Percentiles rank a stretch among this genome's conserved stretches.
Conservation (phyloP, 768 basidiomycete genomes). For the Auriscalpium vulgare region DNA sequence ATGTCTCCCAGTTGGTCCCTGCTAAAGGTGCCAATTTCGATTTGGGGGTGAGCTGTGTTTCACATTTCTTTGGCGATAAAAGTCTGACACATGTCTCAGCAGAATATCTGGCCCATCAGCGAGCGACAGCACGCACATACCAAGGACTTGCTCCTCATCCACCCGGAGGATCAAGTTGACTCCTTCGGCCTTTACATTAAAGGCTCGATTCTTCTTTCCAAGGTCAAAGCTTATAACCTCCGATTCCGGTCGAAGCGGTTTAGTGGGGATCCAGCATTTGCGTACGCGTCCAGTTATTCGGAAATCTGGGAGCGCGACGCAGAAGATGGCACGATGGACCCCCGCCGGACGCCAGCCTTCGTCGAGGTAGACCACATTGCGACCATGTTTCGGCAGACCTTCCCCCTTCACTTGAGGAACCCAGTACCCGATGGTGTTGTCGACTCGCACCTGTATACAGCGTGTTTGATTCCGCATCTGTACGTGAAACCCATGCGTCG, state of each 20-base stretch:
- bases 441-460: conserved; percentile 28
- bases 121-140: conserved; percentile 65
- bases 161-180: conserved; percentile 57
- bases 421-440: conserved; percentile 29
- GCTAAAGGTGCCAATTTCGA: conserved; percentile 53
- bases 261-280: conserved; percentile 45
- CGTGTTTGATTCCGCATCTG: conserved; percentile 19
- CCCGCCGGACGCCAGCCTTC: conserved; percentile 23
- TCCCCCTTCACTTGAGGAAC: conserved; percentile 24
- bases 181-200: conserved; percentile 70
- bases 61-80: conserved; percentile 1
- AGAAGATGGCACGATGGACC: conserved; percentile 15
- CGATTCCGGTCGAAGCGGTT: conserved; percentile 57
- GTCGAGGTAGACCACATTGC: conserved; percentile 22
- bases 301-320: conserved; percentile 8
- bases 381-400: conserved; percentile 17
- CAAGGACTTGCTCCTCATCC: conserved; percentile 48
- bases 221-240: conserved; percentile 56
- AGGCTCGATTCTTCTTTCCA: conserved; percentile 53
- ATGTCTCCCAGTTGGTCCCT: conserved; percentile 65
- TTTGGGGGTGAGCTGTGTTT: conserved; percentile 40
- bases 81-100: conserved; percentile 19
- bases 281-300: conserved; percentile 19
- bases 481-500: conserved; percentile 28
- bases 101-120: conserved; percentile 41